phyloP scores from a whole-genome alignment of 2,329 filamentous ascomycete species.

The Elsinoe necatrix region DNA sequence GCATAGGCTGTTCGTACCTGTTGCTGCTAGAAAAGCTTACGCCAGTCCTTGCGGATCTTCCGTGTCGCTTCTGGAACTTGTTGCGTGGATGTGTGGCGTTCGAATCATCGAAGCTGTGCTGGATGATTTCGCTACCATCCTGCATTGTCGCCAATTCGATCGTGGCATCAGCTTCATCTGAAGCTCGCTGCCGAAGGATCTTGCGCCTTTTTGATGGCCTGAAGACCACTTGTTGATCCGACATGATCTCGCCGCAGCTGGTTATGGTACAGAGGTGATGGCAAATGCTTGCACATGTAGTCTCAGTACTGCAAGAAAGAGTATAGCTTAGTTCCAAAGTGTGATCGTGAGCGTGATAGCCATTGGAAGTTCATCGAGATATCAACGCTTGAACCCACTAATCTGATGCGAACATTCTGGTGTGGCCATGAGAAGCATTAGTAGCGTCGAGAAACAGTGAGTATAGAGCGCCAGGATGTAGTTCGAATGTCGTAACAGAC shows the following conservation, averaged over 20 bases:
- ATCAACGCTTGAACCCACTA: too few relatives aligned
- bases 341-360: too few relatives aligned
- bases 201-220: slow-evolving; percentile 44
- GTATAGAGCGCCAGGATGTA: too few relatives aligned
- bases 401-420: too few relatives aligned
- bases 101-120: not conserved
- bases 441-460: too few relatives aligned
- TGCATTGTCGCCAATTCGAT: not conserved
- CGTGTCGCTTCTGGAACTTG: not conserved
- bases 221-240: slow-evolving; percentile 34
- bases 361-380: too few relatives aligned
- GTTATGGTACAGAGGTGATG: not conserved
- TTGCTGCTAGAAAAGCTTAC: not conserved
- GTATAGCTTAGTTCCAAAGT: too few relatives aligned
- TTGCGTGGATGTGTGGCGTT: not conserved
- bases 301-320: too few relatives aligned
- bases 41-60: not conserved
- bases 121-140: not conserved
- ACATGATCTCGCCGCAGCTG: not conserved
- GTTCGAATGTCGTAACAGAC: too few relatives aligned
- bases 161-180: slow-evolving; percentile 20
- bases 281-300: too few relatives aligned
- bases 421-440: too few relatives aligned
- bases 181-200: slow-evolving; percentile 39
- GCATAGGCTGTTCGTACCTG: not conserved